Evolutionary conservation across 2,329 filamentous ascomycete species (phyloP).

Genomic region (Arthrobotrys sinensis): DNA sequence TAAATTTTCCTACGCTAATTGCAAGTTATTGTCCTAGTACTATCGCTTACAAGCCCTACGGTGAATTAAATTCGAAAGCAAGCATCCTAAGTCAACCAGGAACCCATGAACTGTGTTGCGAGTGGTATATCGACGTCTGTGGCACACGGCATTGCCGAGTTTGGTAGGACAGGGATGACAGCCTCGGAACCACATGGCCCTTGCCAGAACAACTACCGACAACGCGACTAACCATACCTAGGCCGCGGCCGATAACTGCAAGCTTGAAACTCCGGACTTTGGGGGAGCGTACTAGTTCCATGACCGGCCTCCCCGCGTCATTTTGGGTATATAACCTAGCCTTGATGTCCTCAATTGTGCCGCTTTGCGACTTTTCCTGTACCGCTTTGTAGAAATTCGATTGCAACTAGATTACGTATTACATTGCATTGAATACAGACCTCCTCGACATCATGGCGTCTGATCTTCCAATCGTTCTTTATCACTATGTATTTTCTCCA

Average conservation of each 20-base stretch:
- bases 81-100: too few relatives aligned
- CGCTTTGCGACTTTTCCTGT: neutral
- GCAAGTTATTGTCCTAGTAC: neutral
- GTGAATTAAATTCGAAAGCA: neutral
- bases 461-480: constrained; percentile 72
- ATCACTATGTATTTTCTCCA: constrained; percentile 78
- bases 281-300: neutral
- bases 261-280: neutral
- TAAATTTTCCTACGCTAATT: neutral
- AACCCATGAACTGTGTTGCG: neutral
- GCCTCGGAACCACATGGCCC: constrained; percentile 39
- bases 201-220: neutral
- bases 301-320: neutral
- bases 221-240: constrained; percentile 3
- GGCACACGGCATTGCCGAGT: constrained; percentile 21
- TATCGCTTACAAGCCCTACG: neutral
- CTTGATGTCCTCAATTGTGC: neutral
- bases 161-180: constrained; percentile 18
- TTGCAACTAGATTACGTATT: too few relatives aligned
- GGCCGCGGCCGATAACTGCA: constrained; percentile 19
- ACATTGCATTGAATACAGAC: neutral
- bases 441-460: constrained; percentile 8
- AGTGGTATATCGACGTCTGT: constrained; percentile 9
- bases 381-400: too few relatives aligned
- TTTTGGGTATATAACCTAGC: constrained; percentile 11